A percentile compares a stretch with the other conserved stretches of the same genome.
Conservation (phyloP, 2,329 filamentous ascomycete species). For the Didymella glomerata region DNA sequence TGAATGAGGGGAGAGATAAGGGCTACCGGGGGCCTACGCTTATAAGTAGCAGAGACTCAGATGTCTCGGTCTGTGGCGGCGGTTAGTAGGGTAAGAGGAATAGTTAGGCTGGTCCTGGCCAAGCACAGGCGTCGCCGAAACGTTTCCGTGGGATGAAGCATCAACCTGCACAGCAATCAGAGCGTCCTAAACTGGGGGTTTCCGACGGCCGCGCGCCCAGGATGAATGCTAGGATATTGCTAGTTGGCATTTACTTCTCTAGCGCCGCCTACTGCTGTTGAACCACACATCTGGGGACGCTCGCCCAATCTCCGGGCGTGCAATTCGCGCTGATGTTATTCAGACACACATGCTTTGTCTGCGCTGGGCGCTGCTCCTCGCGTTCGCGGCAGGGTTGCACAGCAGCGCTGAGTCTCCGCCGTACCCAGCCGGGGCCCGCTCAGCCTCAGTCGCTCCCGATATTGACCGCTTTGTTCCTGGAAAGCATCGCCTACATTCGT, state of each 20-base stretch:
- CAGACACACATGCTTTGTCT: constrained; percentile 26
- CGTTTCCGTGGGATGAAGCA: constrained; percentile 52
- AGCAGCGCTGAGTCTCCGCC: constrained; percentile 19
- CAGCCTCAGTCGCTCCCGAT: constrained; percentile 44
- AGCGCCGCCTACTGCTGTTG: constrained; percentile 32
- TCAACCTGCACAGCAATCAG: constrained; percentile 38
- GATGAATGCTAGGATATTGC: constrained; percentile 21
- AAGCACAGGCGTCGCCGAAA: constrained; percentile 48
- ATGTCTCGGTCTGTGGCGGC: constrained; percentile 47
- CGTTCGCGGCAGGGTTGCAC: constrained; percentile 18
- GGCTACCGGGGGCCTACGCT: constrained; percentile 33
- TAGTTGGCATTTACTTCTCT: constrained; percentile 30
- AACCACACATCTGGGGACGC: constrained; percentile 27
- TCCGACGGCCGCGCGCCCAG: constrained; percentile 27
- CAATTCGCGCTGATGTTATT: constrained; percentile 30
- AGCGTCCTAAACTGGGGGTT: constrained; percentile 28
- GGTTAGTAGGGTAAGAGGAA: constrained; percentile 30
- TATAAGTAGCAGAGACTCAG: constrained; percentile 41
- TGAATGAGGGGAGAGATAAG: constrained; percentile 40
- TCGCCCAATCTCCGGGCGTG: constrained; percentile 25
- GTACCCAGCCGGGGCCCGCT: constrained; percentile 22
- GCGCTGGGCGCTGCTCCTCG: constrained; percentile 17
- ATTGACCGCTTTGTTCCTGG: constrained; percentile 48
- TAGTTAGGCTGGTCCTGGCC: constrained; percentile 41
- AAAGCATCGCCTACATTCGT: constrained; percentile 39